Evolutionary conservation across 2,329 filamentous ascomycete genomes (phyloP).

Genomic region (Corinectria fuckeliana): DNA sequence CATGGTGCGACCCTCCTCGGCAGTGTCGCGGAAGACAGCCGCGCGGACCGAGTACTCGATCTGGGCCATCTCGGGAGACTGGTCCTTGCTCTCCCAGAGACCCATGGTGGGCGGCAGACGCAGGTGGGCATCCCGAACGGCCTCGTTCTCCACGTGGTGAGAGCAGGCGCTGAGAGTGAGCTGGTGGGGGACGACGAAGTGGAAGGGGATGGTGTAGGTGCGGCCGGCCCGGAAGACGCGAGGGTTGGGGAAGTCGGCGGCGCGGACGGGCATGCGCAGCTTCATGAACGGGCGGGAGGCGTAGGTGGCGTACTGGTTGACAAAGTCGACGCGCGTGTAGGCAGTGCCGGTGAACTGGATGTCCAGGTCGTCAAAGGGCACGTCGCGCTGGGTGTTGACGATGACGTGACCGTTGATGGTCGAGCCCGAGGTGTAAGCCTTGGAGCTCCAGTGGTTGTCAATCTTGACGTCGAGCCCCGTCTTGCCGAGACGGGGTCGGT

Average conservation of each 20-base stretch:
- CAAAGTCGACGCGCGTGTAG: conserved; percentile 58
- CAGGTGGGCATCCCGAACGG: conserved; percentile 59
- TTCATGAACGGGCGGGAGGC: conserved; percentile 62
- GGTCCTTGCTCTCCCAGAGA: conserved; percentile 61
- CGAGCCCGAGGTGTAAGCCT: conserved; percentile 63
- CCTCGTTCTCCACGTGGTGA: conserved; percentile 53
- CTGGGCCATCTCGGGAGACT: conserved; percentile 60
- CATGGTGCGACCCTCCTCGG: conserved; percentile 37
- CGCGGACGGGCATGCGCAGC: conserved; percentile 59
- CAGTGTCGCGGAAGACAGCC: conserved; percentile 43
- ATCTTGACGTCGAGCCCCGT: conserved; percentile 56
- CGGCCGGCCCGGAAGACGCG: conserved; percentile 56
- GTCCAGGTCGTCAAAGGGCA: conserved; percentile 58
- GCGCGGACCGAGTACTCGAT: conserved; percentile 62
- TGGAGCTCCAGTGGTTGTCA: conserved; percentile 60
- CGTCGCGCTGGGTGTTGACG: conserved; percentile 53
- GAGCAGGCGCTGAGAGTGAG: conserved; percentile 64
- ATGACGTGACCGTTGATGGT: conserved; percentile 56
- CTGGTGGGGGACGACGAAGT: conserved; percentile 65
- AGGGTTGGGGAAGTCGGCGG: conserved; percentile 54
- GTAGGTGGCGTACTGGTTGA: conserved; percentile 54
- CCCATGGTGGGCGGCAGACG: conserved; percentile 60
- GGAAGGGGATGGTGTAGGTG: conserved; percentile 61
- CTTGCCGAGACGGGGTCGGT: conserved; percentile 28
- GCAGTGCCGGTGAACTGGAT: conserved; percentile 59